Evolutionary conservation across 257 asterid genomes (phyloP).

Genomic region (Leptodermis oblonga): DNA sequence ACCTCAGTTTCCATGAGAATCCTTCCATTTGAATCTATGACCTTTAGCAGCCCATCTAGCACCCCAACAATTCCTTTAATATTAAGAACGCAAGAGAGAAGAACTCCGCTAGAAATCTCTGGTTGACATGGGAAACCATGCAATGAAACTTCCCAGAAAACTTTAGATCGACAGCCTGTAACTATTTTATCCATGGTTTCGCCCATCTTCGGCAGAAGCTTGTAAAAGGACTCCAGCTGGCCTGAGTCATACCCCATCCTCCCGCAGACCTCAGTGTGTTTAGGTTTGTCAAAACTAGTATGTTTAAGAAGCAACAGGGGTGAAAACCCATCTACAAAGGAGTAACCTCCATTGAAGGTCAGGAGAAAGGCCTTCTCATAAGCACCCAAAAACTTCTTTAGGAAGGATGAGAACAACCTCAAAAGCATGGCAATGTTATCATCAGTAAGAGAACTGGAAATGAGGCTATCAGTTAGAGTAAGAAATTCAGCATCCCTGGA

Average conservation of each 20-base stretch:
- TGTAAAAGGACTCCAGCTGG: conserved; percentile 52
- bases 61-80: conserved; percentile 50
- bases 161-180: conserved; percentile 53
- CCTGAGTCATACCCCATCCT: conserved; percentile 48
- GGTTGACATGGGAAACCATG: conserved; percentile 82
- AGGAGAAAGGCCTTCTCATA: conserved; percentile 67
- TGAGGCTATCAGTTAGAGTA: conserved; percentile 44
- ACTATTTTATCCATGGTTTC: conserved; percentile 51
- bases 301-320: conserved; percentile 62
- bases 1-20: conserved; percentile 47
- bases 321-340: conserved; percentile 40
- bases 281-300: conserved; percentile 51
- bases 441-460: conserved; percentile 36
- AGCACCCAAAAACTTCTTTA: conserved; percentile 54
- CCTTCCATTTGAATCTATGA: conserved; percentile 43
- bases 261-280: conserved; percentile 52
- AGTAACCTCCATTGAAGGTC: conserved; percentile 39
- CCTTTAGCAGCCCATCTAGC: conserved; percentile 59
- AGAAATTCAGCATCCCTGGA: conserved; percentile 53
- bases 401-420: conserved; percentile 61
- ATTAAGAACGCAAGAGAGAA: conserved; percentile 77
- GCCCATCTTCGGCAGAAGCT: conserved; percentile 46
- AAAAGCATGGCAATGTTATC: conserved; percentile 48
- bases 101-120: conserved; percentile 48
- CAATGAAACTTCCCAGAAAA: conserved; percentile 66